Conservation (phyloP, 83 land plant species). For the Diphasiastrum complanatum region DNA sequence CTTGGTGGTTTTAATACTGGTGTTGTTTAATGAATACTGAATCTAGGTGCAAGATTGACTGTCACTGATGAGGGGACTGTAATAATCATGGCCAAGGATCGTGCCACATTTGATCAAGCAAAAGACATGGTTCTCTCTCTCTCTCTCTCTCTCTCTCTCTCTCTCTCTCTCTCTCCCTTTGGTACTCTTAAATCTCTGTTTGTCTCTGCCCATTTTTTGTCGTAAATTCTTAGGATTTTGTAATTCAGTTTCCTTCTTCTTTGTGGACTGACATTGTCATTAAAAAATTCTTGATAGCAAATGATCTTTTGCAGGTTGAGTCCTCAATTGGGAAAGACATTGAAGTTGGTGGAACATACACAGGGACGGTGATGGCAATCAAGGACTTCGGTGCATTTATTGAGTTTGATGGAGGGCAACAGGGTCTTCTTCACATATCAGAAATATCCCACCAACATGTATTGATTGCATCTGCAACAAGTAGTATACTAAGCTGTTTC, state of each 20-base stretch:
- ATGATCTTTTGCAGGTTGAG: conserved; percentile 57
- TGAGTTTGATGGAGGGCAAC: conserved; percentile 86
- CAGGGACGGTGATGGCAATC: conserved; percentile 58
- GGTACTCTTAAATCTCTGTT: no score
- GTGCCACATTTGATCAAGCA: conserved; percentile 56
- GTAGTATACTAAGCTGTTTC: no score
- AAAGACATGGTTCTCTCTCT: conserved; percentile 64
- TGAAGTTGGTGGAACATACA: conserved; percentile 78
- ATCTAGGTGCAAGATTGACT: conserved; percentile 59
- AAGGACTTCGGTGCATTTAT: conserved; percentile 97
- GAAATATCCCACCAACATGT: conserved; percentile 78
- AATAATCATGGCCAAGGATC: conserved; percentile 66
- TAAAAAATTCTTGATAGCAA: no score
- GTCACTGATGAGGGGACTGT: conserved; percentile 61
- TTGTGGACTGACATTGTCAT: no score
- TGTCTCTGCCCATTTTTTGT: no score
- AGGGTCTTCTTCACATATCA: conserved; percentile 90
- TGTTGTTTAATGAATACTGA: no score
- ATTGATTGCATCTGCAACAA: not conserved
- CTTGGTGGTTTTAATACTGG: no score
- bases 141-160: no score
- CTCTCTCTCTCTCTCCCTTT: no score
- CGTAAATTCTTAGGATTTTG: no score
- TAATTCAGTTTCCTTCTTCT: no score
- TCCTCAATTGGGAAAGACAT: conserved; percentile 69